Conservation (phyloP, 202 grass and related monocot genomes). For the Bolboschoenoplectus hybrid region DNA sequence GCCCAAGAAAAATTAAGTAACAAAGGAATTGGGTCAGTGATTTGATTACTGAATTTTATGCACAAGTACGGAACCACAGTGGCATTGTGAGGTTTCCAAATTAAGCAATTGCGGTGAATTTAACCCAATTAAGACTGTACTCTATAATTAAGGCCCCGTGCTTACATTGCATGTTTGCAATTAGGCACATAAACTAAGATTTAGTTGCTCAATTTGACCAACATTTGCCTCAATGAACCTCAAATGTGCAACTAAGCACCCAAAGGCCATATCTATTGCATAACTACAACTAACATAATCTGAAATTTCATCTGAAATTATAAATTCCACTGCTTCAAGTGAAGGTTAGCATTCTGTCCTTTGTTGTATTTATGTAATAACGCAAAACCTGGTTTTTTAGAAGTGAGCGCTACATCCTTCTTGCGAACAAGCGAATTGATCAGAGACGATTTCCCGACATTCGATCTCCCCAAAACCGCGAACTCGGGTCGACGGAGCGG, state of each 20-base stretch:
- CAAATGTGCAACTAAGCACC: not conserved
- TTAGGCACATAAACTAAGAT: not conserved
- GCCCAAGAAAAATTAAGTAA: conserved; percentile 37
- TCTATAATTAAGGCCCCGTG: not conserved
- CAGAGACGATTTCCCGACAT: conserved; percentile 96
- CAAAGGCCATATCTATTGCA: not conserved
- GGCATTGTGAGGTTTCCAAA: not conserved
- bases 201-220: not conserved
- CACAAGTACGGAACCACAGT: not conserved
- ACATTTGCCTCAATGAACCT: not conserved
- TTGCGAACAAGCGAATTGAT: conserved; percentile 80
- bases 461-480: conserved; percentile 76
- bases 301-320: not conserved
- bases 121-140: conserved; percentile 28
- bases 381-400: conserved; percentile 72
- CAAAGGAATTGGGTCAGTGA: not conserved
- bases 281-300: not conserved
- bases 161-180: not conserved
- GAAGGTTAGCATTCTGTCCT: not conserved
- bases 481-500: conserved; percentile 71
- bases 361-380: not conserved
- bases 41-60: not conserved
- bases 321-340: not conserved
- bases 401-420: conserved; percentile 91
- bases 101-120: not conserved